Evolutionary conservation across 2,329 filamentous ascomycete genomes (phyloP).

Genomic region (Cordyceps pruinosa): DNA sequence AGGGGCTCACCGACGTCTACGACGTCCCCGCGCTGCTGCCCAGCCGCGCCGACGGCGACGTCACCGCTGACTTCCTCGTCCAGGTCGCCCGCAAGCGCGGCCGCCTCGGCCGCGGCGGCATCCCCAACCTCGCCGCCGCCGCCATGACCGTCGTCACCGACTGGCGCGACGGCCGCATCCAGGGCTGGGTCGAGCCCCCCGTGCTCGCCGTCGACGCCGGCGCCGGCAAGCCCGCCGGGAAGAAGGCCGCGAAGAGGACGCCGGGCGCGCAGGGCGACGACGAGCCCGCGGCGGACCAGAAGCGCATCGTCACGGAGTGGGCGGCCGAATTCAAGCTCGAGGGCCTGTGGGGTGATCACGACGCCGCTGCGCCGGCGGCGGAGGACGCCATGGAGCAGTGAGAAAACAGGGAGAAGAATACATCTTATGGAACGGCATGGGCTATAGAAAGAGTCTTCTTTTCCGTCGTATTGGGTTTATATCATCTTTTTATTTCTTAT

Average conservation of each 20-base stretch:
- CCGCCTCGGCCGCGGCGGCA: constrained; percentile 76
- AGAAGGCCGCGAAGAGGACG: constrained; percentile 23
- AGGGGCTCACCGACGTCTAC: constrained; percentile 78
- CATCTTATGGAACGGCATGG: constrained; percentile 5
- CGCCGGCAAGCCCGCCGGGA: constrained; percentile 1
- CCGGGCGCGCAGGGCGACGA: constrained; percentile 30
- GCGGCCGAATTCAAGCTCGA: constrained; percentile 93
- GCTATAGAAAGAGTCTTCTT: not conserved
- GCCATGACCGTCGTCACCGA: constrained; percentile 94
- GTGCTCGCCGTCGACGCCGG: constrained; percentile 49
- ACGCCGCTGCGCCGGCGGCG: constrained; percentile 20
- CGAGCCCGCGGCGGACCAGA: constrained; percentile 56
- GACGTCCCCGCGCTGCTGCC: constrained; percentile 72
- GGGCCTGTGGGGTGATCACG: constrained; percentile 73
- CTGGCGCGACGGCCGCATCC: constrained; percentile 91
- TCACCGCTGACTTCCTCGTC: constrained; percentile 84
- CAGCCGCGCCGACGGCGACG: constrained; percentile 59
- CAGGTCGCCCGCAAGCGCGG: constrained; percentile 93
- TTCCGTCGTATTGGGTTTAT: constrained; percentile 11
- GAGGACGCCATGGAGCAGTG: constrained; percentile 49
- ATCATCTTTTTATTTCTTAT: constrained; percentile 13
- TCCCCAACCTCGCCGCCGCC: constrained; percentile 81
- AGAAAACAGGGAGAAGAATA: constrained; percentile 14
- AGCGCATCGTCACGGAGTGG: constrained; percentile 88
- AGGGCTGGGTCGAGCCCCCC: constrained; percentile 82